These are phyloP conservation scores for Fraxinus baroniana DNA, from an alignment of 305 asterid genomes.

Conservation along the genomic window DNA sequence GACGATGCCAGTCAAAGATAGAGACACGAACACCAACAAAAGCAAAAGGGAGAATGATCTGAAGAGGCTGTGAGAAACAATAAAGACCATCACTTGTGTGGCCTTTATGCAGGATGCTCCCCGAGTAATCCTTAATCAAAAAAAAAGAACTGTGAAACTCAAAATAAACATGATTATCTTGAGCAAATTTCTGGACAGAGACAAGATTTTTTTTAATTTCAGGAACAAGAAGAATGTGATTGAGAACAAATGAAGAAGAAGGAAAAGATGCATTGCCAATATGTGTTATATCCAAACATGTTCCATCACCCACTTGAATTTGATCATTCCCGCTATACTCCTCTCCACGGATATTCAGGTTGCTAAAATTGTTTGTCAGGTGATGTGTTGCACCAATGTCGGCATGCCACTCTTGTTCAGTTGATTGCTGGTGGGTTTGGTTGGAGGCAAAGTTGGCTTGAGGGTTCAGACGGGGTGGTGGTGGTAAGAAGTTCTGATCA, in stretches of 20 bases:
- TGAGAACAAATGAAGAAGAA: neutral
- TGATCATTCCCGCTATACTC: too few relatives aligned
- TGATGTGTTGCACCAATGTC: neutral
- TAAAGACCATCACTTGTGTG: too few relatives aligned
- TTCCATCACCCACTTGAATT: too few relatives aligned
- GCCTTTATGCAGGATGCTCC: too few relatives aligned
- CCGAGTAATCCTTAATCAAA: too few relatives aligned
- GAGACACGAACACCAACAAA: too few relatives aligned
- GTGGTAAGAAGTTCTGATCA: neutral
- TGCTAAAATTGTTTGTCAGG: neutral
- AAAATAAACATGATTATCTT: neutral
- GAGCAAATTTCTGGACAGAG: neutral
- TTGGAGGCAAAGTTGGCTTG: neutral
- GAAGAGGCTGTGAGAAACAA: too few relatives aligned
- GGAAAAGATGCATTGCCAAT: too few relatives aligned
- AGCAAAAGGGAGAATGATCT: too few relatives aligned
- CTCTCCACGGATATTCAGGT: neutral
- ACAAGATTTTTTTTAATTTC: neutral
- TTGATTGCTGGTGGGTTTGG: neutral
- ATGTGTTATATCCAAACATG: too few relatives aligned
- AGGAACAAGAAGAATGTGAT: neutral
- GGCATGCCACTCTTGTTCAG: neutral
- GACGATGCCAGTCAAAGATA: too few relatives aligned
- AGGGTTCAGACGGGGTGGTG: neutral
- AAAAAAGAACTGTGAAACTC: too few relatives aligned